Percentiles rank a stretch among this genome's conserved stretches.
phyloP scores from a whole-genome alignment of 306 rosid species.

The apple (Malus domestica) region DNA sequence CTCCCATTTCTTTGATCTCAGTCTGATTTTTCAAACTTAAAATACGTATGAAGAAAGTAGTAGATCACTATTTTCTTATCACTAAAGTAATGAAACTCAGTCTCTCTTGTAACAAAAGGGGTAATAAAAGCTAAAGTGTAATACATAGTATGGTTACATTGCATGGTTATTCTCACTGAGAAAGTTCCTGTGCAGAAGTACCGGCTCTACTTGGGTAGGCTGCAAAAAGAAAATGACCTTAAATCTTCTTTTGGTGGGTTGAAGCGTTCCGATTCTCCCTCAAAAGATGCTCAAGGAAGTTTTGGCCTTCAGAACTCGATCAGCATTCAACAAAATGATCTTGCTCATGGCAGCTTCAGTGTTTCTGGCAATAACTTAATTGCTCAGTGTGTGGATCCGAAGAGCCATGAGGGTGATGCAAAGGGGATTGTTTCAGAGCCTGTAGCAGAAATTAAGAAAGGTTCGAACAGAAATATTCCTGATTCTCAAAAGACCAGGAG shows the following conservation, averaged over 20 bases:
- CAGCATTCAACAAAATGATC: conserved; percentile 45
- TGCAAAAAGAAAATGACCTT: conserved; percentile 65
- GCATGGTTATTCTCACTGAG: conserved; percentile 15
- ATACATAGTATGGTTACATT: conserved; percentile 13
- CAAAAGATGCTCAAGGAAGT: conserved; percentile 51
- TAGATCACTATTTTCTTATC: background rate
- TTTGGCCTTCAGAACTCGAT: conserved; percentile 39
- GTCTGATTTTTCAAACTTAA: background rate
- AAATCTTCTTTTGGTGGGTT: conserved; percentile 54
- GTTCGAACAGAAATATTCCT: conserved; percentile 25
- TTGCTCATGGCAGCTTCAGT: conserved; percentile 38
- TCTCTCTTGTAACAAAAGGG: background rate
- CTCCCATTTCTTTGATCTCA: background rate
- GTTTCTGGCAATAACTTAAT: conserved; percentile 40
- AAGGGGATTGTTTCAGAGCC: conserved; percentile 41
- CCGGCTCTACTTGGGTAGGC: conserved; percentile 86
- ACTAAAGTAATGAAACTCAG: background rate
- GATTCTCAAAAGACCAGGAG: conserved; percentile 29
- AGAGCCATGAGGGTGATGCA: conserved; percentile 37
- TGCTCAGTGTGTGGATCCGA: conserved; percentile 29
- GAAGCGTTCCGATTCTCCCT: conserved; percentile 50
- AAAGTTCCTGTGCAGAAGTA: conserved; percentile 60
- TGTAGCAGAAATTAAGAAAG: conserved; percentile 33
- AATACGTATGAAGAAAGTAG: background rate
- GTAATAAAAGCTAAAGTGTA: background rate